Evolutionary conservation across 139 green algal genomes (phyloP), one percentile per base, ranked within the genome.

Genomic region (Trebouxia sp.): DNA sequence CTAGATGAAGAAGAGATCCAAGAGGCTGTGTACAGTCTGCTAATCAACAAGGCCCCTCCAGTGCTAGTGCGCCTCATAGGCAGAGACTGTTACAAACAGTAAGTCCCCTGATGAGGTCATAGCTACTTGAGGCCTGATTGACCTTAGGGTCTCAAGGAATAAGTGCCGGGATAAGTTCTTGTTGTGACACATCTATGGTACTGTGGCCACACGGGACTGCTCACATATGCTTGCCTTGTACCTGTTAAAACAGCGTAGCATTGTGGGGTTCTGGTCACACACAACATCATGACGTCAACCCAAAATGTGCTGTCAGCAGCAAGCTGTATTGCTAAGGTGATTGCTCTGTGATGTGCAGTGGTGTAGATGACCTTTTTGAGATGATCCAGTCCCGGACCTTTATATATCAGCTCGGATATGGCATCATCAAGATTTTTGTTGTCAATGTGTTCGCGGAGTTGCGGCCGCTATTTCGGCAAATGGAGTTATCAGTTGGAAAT

Each of bases 371-470:
- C 70, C n/a, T 93, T n/a, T 89, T 87, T 43, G 80, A 89, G 26
- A 85, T 95, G 83, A 67, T 95, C 22, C 89, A 95, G 84, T 85
- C 70, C 7, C 66, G 41, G n/a, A 89, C 87, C 1, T 89, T 93
- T n/a, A 80, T 90, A 65, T 65, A 82, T 66, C 87, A 94, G 56
- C 56, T 94, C 11, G 91, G 88, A 6, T 91, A 94, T 80, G 86
- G 84, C n/a, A 17, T 86, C 3, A 72, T 94, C 45, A 83, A 92
- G 41, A 87, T 89, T 0, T 35, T 83, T 26, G 6, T 92, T 26
- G 51, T 89, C 0, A 87, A 90, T 41, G 55, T 94, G 56, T 92
- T 91, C 28, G 89, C 91, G 20, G 90, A 94, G 81, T 75, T 93
- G 67, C 82, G 85, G 66, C 78, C 84, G 0, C 72, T 91, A 9